phyloP scores from a whole-genome alignment of 2,329 filamentous ascomycete genomes.

The Fusarium goolgardi region DNA sequence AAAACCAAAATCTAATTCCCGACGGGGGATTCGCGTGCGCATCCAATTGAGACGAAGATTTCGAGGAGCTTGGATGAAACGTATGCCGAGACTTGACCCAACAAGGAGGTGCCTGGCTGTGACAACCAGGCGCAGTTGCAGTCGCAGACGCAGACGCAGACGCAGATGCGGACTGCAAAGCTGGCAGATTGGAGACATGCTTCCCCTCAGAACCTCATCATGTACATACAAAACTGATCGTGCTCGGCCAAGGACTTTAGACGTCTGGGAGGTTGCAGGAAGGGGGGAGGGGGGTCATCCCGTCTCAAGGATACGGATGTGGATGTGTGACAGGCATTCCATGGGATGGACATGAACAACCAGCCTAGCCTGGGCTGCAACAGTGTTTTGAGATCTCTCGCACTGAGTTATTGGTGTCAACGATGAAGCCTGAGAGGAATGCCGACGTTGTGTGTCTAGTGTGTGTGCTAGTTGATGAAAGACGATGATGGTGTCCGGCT shows the following conservation, averaged over 20 bases:
- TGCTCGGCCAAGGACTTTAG: slow-evolving; percentile 23
- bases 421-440: slow-evolving; percentile 10
- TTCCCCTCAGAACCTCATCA: neutral
- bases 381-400: slow-evolving; percentile 29
- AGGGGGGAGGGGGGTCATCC: slow-evolving; percentile 35
- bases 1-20: slow-evolving; percentile 25
- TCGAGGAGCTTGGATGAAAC: slow-evolving; percentile 36
- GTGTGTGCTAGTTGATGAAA: neutral
- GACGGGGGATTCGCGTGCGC: slow-evolving; percentile 25
- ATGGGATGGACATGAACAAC: slow-evolving; percentile 1
- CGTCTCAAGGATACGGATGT: slow-evolving; percentile 34
- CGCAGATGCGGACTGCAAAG: slow-evolving; percentile 5
- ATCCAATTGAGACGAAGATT: slow-evolving; percentile 29
- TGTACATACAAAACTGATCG: slow-evolving; percentile 22
- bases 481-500: slow-evolving; percentile 14
- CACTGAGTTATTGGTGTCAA: slow-evolving; percentile 27
- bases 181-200: slow-evolving; percentile 7
- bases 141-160: neutral
- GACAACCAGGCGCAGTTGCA: slow-evolving; percentile 4
- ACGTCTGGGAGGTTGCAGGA: slow-evolving; percentile 40
- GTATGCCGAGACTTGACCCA: slow-evolving; percentile 34
- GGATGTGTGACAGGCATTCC: slow-evolving; percentile 39
- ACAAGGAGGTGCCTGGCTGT: slow-evolving; percentile 21
- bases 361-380: slow-evolving; percentile 14
- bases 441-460: neutral